phyloP scores from a whole-genome alignment of 495 filamentous ascomycete species.

The Pyrenopolyporus hunteri region DNA sequence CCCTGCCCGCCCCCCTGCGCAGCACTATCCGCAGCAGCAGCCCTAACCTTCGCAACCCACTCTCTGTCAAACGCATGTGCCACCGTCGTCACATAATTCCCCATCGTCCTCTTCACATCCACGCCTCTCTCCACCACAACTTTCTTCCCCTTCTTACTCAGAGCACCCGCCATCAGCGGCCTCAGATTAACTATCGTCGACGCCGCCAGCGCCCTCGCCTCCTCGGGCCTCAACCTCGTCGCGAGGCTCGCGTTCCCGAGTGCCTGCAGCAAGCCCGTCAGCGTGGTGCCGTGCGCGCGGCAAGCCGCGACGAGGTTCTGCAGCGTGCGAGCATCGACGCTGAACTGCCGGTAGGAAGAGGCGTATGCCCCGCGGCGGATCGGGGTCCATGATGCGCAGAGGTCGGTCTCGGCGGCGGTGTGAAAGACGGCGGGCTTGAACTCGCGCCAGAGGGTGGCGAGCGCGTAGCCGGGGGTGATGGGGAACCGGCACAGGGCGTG shows the following conservation, averaged over 20 bases:
- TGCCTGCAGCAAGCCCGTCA: slow-evolving; percentile 45
- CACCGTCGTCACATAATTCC: slow-evolving; percentile 38
- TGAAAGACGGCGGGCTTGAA: slow-evolving; percentile 10
- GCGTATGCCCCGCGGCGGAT: slow-evolving; percentile 27
- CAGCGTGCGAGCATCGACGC: slow-evolving; percentile 21
- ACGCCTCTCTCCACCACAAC: not conserved
- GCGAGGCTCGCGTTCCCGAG: slow-evolving; percentile 39
- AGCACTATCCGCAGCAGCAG: not conserved
- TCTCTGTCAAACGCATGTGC: slow-evolving; percentile 32
- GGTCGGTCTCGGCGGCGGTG: not conserved
- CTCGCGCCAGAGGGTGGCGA: slow-evolving; percentile 22
- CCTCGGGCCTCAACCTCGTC: slow-evolving; percentile 1
- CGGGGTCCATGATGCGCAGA: slow-evolving; percentile 39
- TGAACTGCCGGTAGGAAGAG: slow-evolving; percentile 41
- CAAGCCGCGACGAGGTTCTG: slow-evolving; percentile 35
- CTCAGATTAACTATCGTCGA: slow-evolving; percentile 44
- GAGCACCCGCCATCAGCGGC: slow-evolving; percentile 23
- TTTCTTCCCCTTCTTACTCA: not conserved
- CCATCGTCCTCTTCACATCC: slow-evolving; percentile 32
- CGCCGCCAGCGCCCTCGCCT: slow-evolving; percentile 35
- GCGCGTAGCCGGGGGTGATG: slow-evolving; percentile 16
- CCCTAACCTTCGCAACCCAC: slow-evolving; percentile 26
- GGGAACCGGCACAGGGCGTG: slow-evolving; percentile 27
- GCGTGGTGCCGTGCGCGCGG: slow-evolving; percentile 38
- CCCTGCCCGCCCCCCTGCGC: not conserved